These are phyloP conservation scores for Emergomyces orientalis DNA, from an alignment of 2,329 filamentous ascomycete genomes.

Conservation along the genomic window DNA sequence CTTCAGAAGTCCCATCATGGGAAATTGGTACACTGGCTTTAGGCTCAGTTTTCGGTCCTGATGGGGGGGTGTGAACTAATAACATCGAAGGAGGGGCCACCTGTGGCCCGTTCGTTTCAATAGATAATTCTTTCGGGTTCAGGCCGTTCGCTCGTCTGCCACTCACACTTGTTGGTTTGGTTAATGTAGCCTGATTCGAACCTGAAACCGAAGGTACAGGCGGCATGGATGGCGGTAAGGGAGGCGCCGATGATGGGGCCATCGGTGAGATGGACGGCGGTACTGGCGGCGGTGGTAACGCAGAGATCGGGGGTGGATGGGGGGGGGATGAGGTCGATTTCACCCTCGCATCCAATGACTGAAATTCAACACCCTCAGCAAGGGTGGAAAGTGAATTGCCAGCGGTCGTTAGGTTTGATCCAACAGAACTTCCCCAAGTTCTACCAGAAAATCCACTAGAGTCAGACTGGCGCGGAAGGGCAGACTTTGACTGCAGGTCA, in stretches of 20 bases:
- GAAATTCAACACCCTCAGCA: conserved; percentile 48
- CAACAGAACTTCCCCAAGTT: conserved; percentile 72
- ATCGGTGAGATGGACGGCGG: conserved; percentile 23
- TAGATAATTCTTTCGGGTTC: conserved; percentile 74
- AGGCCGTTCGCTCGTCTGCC: conserved; percentile 71
- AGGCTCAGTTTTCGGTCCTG: conserved; percentile 25
- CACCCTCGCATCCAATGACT: conserved; percentile 23
- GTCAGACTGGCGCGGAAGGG: conserved; percentile 67
- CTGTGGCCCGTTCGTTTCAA: conserved; percentile 46
- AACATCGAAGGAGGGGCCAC: conserved; percentile 23
- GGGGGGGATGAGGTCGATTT: conserved; percentile 23
- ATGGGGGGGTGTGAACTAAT: conserved; percentile 19
- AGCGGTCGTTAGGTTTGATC: conserved; percentile 60
- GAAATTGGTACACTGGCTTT: conserved; percentile 15
- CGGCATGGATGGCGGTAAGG: conserved; percentile 16
- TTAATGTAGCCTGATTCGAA: conserved; percentile 26
- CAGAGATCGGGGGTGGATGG: conserved; percentile 9
- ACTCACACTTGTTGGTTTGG: conserved; percentile 48
- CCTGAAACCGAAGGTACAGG: conserved; percentile 18
- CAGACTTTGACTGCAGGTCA: conserved; percentile 56
- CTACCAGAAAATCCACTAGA: conserved; percentile 69
- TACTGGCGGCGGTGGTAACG: conserved; percentile 35
- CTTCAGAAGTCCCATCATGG: conserved; percentile 10
- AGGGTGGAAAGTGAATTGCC: conserved; percentile 63
- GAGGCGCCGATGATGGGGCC: conserved; percentile 12